Conservation (phyloP, 495 filamentous ascomycete species). For the Aspergillus indologenus region DNA sequence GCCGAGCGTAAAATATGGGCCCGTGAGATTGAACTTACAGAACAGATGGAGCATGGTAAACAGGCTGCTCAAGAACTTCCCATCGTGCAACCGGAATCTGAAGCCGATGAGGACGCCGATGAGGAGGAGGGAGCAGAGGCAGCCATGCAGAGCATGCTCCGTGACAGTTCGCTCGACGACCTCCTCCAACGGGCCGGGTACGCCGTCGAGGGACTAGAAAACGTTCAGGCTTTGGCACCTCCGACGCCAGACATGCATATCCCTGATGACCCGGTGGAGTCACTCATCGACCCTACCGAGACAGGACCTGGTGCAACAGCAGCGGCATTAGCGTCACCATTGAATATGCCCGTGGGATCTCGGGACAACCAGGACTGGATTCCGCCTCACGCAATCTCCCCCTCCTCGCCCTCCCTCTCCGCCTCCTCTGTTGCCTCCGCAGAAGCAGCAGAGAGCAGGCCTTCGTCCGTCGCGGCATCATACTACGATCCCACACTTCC, state of each 20-base stretch:
- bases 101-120: neutral
- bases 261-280: neutral
- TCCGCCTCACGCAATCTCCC: neutral
- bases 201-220: constrained; percentile 28
- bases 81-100: neutral
- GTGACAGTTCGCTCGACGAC: constrained; percentile 41
- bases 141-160: constrained; percentile 10
- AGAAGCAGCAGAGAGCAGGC: constrained; percentile 13
- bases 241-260: constrained; percentile 17
- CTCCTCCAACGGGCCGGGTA: constrained; percentile 53
- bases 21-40: constrained; percentile 45
- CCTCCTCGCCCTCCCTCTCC: neutral
- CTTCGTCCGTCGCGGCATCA: constrained; percentile 14
- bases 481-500: constrained; percentile 67
- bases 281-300: neutral
- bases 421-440: neutral
- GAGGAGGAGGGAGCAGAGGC: constrained; percentile 16
- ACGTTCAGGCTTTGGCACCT: constrained; percentile 22
- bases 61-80: constrained; percentile 8
- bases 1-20: constrained; percentile 57
- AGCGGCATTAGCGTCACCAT: constrained; percentile 3
- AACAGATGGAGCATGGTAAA: constrained; percentile 28
- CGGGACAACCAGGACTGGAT: neutral
- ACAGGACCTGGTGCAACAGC: constrained; percentile 8
- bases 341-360: constrained; percentile 9